Conservation (phyloP, 257 asterid genomes). For the Capsicum rhomboideum region DNA sequence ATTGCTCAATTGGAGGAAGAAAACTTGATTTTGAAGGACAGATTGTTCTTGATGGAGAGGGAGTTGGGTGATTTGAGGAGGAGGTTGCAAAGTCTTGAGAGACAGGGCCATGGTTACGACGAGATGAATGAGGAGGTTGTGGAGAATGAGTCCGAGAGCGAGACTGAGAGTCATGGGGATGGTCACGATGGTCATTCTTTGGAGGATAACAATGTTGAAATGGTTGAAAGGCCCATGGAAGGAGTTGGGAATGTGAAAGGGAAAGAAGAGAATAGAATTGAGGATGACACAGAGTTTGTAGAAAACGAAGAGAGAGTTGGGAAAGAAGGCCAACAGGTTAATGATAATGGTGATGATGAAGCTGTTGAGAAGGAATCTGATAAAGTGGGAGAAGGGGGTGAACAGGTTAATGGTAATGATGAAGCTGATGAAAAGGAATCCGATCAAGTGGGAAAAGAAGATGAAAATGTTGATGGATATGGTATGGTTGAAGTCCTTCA, state of each 20-base stretch:
- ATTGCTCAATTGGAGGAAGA: constrained; percentile 79
- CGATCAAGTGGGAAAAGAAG: background rate
- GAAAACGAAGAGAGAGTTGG: background rate
- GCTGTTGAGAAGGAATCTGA: background rate
- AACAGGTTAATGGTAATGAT: background rate
- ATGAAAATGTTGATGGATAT: background rate
- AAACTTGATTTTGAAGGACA: constrained; percentile 66
- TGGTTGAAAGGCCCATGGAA: constrained; percentile 24
- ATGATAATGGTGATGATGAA: background rate
- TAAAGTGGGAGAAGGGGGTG: background rate
- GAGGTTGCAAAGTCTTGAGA: constrained; percentile 57
- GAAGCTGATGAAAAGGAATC: background rate
- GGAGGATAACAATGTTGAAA: constrained; percentile 44
- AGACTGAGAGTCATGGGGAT: constrained; percentile 49
- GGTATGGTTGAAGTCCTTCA: background rate
- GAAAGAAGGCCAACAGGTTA: background rate
- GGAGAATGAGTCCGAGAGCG: constrained; percentile 55
- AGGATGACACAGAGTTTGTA: background rate
- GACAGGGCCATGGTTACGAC: constrained; percentile 30
- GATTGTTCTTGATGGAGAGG: constrained; percentile 73
- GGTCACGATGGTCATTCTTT: constrained; percentile 39
- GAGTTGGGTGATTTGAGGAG: constrained; percentile 63
- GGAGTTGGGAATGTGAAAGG: constrained; percentile 8
- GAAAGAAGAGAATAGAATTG: constrained; percentile 10
- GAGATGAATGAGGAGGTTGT: constrained; percentile 47